Percentiles rank a stretch among this genome's conserved stretches.
These are phyloP conservation scores for Starmera stellimalicola DNA, from an alignment of 1,139 yeast genomes.

Conservation along the genomic window DNA sequence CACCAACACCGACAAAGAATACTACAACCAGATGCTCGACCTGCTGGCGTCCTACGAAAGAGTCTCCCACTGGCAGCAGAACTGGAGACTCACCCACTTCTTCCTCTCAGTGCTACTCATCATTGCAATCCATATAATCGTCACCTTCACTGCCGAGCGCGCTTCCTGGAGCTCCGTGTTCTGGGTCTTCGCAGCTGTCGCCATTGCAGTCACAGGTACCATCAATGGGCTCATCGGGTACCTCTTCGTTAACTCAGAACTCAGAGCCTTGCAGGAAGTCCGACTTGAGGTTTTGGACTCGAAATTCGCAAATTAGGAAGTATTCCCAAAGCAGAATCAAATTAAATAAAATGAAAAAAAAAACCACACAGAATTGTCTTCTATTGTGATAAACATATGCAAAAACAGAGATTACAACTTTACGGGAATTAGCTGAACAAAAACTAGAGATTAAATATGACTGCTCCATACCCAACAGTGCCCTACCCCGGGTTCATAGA, in stretches of 20 bases:
- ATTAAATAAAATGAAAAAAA: no score
- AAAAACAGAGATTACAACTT: no score
- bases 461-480: constrained; percentile 12
- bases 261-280: constrained; percentile 68
- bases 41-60: constrained; percentile 48
- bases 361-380: no score
- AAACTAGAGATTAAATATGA: no score
- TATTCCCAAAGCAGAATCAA: no score
- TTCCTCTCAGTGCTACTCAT: constrained; percentile 41
- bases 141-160: constrained; percentile 48
- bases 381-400: no score
- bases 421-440: no score
- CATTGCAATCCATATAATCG: constrained; percentile 43
- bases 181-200: constrained; percentile 40
- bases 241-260: constrained; percentile 71
- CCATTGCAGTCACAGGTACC: constrained; percentile 56
- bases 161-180: constrained; percentile 55
- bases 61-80: constrained; percentile 49
- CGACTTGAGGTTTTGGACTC: constrained; percentile 45
- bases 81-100: constrained; percentile 62
- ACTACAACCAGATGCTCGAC: constrained; percentile 47
- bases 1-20: constrained; percentile 8
- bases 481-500: constrained; percentile 12
- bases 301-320: no score
- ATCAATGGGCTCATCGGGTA: constrained; percentile 73